phyloP scores from a whole-genome alignment of 2,329 filamentous ascomycete species.

The Dothideomycetes sp. region DNA sequence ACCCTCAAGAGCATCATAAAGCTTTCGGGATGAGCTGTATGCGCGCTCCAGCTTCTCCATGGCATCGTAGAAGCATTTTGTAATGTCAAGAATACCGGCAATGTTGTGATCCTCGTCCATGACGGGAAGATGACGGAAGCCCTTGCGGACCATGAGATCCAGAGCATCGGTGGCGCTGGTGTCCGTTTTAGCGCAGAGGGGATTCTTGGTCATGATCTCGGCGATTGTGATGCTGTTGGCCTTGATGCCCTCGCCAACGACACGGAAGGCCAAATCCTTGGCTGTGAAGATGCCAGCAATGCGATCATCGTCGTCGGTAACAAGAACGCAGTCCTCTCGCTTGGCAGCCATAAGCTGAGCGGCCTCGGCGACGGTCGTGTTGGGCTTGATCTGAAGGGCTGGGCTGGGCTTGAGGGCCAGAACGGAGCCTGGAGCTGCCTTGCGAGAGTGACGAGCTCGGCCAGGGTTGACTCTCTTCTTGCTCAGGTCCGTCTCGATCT shows the following conservation, averaged over 20 bases:
- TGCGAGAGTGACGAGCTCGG: slow-evolving; percentile 75
- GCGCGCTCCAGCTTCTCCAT: slow-evolving; percentile 99
- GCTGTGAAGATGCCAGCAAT: slow-evolving; percentile 99
- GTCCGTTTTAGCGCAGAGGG: slow-evolving; percentile 90
- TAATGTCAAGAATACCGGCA: slow-evolving; percentile 94
- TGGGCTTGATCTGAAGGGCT: slow-evolving; percentile 94
- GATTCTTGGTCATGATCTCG: slow-evolving; percentile 99
- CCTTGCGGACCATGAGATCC: slow-evolving; percentile 96
- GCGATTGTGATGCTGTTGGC: slow-evolving; percentile 84
- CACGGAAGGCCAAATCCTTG: slow-evolving; percentile 94
- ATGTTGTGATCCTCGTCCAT: slow-evolving; percentile 99
- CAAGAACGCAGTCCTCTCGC: slow-evolving; percentile 92
- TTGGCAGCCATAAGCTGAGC: slow-evolving; percentile 98
- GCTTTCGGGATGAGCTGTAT: slow-evolving; percentile 93
- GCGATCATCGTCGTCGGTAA: slow-evolving; percentile 94
- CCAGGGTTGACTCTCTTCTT: slow-evolving; percentile 84
- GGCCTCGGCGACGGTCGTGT: slow-evolving; percentile 86
- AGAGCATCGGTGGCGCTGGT: slow-evolving; percentile 96
- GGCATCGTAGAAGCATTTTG: slow-evolving; percentile 98
- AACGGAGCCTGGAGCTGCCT: slow-evolving; percentile 91
- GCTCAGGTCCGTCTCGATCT: slow-evolving; percentile 94
- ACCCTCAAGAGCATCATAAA: slow-evolving; percentile 95
- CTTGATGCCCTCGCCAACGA: slow-evolving; percentile 84
- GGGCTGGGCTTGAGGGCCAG: slow-evolving; percentile 91
- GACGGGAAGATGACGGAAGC: slow-evolving; percentile 92